Base-by-base conservation (phyloP, 169 alveolate genomes). In the Besnoitia besnoiti region DNA sequence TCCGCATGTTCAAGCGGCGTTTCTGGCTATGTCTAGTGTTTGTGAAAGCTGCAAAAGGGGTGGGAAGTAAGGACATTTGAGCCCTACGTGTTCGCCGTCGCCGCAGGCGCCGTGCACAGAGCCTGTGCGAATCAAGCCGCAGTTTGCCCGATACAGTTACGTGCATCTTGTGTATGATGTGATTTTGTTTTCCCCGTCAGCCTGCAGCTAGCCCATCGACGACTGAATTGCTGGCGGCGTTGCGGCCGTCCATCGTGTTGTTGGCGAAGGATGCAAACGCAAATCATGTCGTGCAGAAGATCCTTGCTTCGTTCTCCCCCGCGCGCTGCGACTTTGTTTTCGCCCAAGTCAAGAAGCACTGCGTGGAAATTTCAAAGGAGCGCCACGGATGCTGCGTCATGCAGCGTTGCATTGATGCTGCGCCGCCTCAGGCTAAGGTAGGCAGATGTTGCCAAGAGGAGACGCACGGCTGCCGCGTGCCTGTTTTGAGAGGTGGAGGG, bases 381-480 rank as follows among this genome's bases (percentile, higher is more conserved):
- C 96, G 98, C 87, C 99, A 98, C 94, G 99, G 99, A 16, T 98
- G 99, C 92, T 98, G 99, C 91, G 99, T 98, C n/a, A 94, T 98
- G 95, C 99, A 98, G 95, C 90, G 99, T 77, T 98, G 99, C 92
- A 94, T 97, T 10, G 99, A 98, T 89, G 97, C 98, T 51, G 98
- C 99, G 10, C 97, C 94, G 35, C 93, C 85, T 16, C 79, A 67
- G 24, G 98, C 95, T 67, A 90, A 90, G 90, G 95, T 85, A 42
- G 27, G 94, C n/a, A 50, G 33, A 27, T 49, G 37, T 49, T 19
- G 59, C n/a, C n/a, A n/a, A n/a, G n/a, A n/a, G n/a, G n/a, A n/a
- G n/a, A n/a, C n/a, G n/a, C n/a, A n/a, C n/a, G n/a, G n/a, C n/a
- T n/a, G n/a, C n/a, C n/a, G n/a, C n/a, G n/a, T n/a, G n/a, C n/a